Base-by-base conservation (phyloP, 1,139 yeast genomes). In the Saccharomycopsis hybrid region DNA sequence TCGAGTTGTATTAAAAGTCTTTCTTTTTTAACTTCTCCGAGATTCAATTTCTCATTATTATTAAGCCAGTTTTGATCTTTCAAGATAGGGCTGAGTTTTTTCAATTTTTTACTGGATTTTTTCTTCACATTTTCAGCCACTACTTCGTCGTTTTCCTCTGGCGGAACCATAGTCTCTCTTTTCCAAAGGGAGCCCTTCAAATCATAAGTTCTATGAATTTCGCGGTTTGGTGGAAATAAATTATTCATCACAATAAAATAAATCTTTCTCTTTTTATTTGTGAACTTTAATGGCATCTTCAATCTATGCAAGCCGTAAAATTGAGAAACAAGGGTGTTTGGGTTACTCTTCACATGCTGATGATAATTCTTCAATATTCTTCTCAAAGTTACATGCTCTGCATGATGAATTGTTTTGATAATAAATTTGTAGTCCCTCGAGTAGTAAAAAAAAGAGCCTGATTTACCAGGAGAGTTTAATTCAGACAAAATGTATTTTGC, bases 211-310 rank as follows among this genome's bases (percentile, higher is more conserved):
- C 78, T 69, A 63, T 89, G 95, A 54, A 92, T 83, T 57, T 87
- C 95, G 52, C 92, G 75, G 62, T 88, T 90, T 4, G 97, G 96
- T 0, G 99, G 98, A 66, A 94, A 92, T 50, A 94, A 73, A 63
- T 94, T 94, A 69, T 94, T 94, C 98, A 94, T 94, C 43, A 94
- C 97, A 51, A 94, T 75, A 59, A 94, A 92, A 66, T 94, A 96
- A 41, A 92, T 88, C 63, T 88, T 90, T 54, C 94, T 78, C 52
- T 75, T 75, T 18, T 69, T 60, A 2, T 60, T 62, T 41, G 59
- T 57, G 47, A 65, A 65, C 37, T 66, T 66, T 40, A 85, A 76
- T 9, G 92, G 96, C 80, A 92, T 82, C 63, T 92, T 90, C 46
- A 94, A 85, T 51, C 99, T 73, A 65, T 94, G 98, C 50, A 94